Base-by-base conservation (phyloP, 129 eudicot genomes). In the Chrysanthemum makinoi region DNA sequence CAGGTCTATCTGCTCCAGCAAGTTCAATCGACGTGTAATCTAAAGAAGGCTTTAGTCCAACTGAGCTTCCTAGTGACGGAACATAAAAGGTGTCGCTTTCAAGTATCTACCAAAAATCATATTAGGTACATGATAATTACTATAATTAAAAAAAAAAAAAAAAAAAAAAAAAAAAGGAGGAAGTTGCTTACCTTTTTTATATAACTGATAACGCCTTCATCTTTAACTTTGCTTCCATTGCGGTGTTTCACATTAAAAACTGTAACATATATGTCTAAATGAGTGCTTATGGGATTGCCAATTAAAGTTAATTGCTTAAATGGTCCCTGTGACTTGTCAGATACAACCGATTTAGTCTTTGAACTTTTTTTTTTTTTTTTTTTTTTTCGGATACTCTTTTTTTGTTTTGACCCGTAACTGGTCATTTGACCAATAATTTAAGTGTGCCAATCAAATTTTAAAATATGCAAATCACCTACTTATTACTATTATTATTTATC, bases 1-100 rank as follows among this genome's bases (percentile, higher is more conserved):
- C 96, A 13, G 96, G 96, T 72, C 95, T 82, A 83, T 87, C 97
- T 10, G 82, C 77, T 53, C 97, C 97, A 6, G 87, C 77, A 52
- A 90, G 80, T 78, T 90, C 96, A 63, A 90, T 90, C 44, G 87
- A 83, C 13, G 96, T 90, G 86, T 85, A 78, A 66, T 87, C 83
- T 72, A 79, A 81, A 30, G 95, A 84, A 12, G 94, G 90, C 84
- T 79, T 80, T 57, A 90, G 72, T 30, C 96, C 96, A 55, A 90
- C 87, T n/a, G 88, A 76, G 15, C 84, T 91, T 57, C 87, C 80
- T 33, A 79, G 50, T 60, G 93, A 80, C 15, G 91, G 84, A 64
- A 74, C 71, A 46, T 77, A 74, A 57, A 72, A 79, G 30, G 87
- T 80, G 61, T 87, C 87, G 62, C 80, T 81, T 83, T 87, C 95